Base-by-base conservation (phyloP, 2,329 filamentous ascomycete species). In the Trichophyton rubrum region DNA sequence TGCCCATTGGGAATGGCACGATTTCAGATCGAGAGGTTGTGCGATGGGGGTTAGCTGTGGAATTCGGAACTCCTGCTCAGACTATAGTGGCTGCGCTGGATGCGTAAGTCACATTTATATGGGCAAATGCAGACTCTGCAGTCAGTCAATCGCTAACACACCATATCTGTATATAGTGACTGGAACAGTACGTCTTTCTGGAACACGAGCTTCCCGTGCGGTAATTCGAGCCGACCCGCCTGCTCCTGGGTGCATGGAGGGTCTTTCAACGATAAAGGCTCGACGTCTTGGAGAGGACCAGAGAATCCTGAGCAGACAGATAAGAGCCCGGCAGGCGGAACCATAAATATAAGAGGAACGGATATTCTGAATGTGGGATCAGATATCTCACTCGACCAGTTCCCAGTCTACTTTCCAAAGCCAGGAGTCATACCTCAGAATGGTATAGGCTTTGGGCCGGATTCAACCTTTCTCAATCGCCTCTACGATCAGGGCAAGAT, bases 161-260 rank as follows among this genome's bases (percentile, higher is more conserved):
- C 9, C 9, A 38, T 38, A 3, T 11, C 13, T 33, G 49, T 20
- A 33, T 35, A 38, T 41, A 62, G 55, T 17, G 61, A 61, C 22
- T 62, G 59, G 59, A 62, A 62, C 27, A 62, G 58, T 20, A 61
- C 59, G 3, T 35, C 33, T 5, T 15, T 61, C 27, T 61, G 49
- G 59, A 41, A 51, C 40, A 47, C 40, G 7, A 47, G 49, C 43
- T 58, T 56, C 17, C 17, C 22, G 3, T 30, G 56, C 13, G 55
- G 15, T 11, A 55, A 30, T n/a, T 38, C 40, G 3, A 15, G 7
- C n/a, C 38, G 24, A 11, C 47, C 49, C 4, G 49, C 55, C 7
- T 62, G 61, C 47, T 38, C 24, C n/a, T 62, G 61, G 59, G 47
- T 35, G 20, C 53, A 58, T n/a, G 61, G 61, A 17, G 59, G 56